Conservation (phyloP, 2,329 filamentous ascomycete species). For the Pestalotiopsis sp. region DNA sequence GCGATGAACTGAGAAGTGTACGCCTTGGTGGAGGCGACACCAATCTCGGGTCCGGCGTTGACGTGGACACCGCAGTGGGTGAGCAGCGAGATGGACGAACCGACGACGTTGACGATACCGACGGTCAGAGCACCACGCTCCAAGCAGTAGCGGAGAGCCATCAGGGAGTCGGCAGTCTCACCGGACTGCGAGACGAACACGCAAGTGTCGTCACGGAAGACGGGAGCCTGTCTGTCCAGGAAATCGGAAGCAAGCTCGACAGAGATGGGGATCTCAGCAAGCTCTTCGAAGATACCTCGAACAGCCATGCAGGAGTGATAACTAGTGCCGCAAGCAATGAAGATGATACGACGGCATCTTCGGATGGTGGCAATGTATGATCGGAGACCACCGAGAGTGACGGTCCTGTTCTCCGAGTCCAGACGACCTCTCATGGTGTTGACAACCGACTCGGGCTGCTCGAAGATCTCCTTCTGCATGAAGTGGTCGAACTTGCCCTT, state of each 20-base stretch:
- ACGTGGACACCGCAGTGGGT: constrained; percentile 99
- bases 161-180: constrained; percentile 95
- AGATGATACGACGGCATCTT: constrained; percentile 95
- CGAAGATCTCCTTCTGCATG: constrained; percentile 99
- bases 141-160: constrained; percentile 96
- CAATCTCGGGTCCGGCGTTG: constrained; percentile 97
- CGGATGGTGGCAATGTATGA: constrained; percentile 97
- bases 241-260: constrained; percentile 98
- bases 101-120: constrained; percentile 97
- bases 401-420: constrained; percentile 89
- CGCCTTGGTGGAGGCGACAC: constrained; percentile 98
- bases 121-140: constrained; percentile 97
- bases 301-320: constrained; percentile 99
- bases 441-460: constrained; percentile 98
- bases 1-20: constrained; percentile 99
- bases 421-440: constrained; percentile 99
- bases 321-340: constrained; percentile 97
- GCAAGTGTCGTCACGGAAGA: constrained; percentile 99
- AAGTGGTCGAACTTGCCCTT: constrained; percentile 99
- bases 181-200: constrained; percentile 99
- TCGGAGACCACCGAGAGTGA: constrained; percentile 92
- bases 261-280: constrained; percentile 96
- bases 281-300: constrained; percentile 94
- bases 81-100: constrained; percentile 96
- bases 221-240: constrained; percentile 91